These are phyloP conservation scores for Clavispora santaluciae DNA, from an alignment of 805 yeast genomes.

Conservation along the genomic window DNA sequence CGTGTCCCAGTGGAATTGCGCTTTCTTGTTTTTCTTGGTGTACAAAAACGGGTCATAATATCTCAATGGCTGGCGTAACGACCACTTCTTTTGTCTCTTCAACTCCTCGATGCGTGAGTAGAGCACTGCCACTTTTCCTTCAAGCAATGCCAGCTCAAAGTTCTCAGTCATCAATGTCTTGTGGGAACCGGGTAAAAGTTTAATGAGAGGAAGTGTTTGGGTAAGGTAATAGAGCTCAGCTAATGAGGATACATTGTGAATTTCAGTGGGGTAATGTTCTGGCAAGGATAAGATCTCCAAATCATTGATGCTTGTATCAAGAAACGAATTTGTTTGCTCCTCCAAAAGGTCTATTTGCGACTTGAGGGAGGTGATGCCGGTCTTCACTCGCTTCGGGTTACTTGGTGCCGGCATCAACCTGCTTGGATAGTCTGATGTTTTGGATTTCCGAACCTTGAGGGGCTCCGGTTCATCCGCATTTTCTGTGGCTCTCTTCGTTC, in stretches of 20 bases:
- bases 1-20: constrained; percentile 64
- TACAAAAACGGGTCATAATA: constrained; percentile 60
- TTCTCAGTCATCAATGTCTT: constrained; percentile 81
- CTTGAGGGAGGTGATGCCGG: constrained; percentile 10
- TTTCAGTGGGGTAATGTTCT: constrained; percentile 37
- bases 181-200: constrained; percentile 77
- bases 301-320: constrained; percentile 23
- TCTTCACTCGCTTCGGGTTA: neutral
- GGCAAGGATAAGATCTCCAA: constrained; percentile 38
- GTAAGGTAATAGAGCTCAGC: constrained; percentile 85
- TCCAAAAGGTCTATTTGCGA: constrained; percentile 19
- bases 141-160: constrained; percentile 78
- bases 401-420: constrained; percentile 5
- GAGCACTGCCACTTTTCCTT: constrained; percentile 86
- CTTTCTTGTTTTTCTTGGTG: constrained; percentile 17
- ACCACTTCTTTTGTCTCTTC: constrained; percentile 84
- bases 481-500: neutral
- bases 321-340: constrained; percentile 19
- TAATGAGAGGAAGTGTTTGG: constrained; percentile 81
- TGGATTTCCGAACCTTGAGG: constrained; percentile 5
- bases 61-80: constrained; percentile 76
- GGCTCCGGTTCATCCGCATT: constrained; percentile 1
- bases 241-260: constrained; percentile 50
- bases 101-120: constrained; percentile 90
- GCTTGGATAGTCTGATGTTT: constrained; percentile 6